Percentiles rank a stretch among this genome's conserved stretches.
phyloP scores from a whole-genome alignment of 1,284 basidiomycete species.

The Trametes versicolor region DNA sequence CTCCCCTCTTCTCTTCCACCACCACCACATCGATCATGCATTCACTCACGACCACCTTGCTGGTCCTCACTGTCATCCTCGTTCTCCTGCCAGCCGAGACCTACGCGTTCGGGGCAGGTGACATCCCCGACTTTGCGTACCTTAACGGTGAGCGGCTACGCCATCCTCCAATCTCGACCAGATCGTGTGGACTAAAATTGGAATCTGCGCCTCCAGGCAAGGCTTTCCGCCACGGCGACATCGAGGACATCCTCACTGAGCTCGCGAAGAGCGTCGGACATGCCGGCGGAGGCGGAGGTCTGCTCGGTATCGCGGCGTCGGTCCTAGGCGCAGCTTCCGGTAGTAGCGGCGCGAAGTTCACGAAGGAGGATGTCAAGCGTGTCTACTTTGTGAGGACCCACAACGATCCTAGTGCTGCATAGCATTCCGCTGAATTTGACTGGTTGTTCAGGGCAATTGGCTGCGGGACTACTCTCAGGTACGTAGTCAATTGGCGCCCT shows the following conservation, averaged over 20 bases:
- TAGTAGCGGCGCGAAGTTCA: conserved; percentile 64
- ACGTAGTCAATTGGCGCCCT: conserved; percentile 9
- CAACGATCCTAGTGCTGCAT: background rate
- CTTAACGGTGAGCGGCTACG: conserved; percentile 55
- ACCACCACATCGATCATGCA: conserved; percentile 37
- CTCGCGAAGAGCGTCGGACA: conserved; percentile 66
- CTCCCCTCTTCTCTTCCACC: conserved; percentile 22
- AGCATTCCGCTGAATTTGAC: conserved; percentile 6
- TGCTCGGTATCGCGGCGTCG: conserved; percentile 59
- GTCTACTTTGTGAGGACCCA: conserved; percentile 67
- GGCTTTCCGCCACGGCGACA: conserved; percentile 82
- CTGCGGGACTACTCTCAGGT: conserved; percentile 71
- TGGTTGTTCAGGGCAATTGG: conserved; percentile 65
- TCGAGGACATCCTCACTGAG: conserved; percentile 66
- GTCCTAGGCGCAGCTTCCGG: conserved; percentile 51
- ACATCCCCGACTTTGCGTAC: conserved; percentile 70
- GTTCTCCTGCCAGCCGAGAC: conserved; percentile 56
- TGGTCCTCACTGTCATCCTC: conserved; percentile 56
- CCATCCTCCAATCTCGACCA: conserved; percentile 4
- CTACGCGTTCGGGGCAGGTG: conserved; percentile 67
- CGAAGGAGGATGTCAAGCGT: conserved; percentile 65
- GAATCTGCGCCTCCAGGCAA: conserved; percentile 54
- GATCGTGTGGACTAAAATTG: conserved; percentile 24
- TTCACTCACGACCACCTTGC: conserved; percentile 47
- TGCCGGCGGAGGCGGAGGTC: conserved; percentile 55